phyloP scores from a whole-genome alignment of 768 basidiomycete genomes.

The Boletus vermiculosoides region DNA sequence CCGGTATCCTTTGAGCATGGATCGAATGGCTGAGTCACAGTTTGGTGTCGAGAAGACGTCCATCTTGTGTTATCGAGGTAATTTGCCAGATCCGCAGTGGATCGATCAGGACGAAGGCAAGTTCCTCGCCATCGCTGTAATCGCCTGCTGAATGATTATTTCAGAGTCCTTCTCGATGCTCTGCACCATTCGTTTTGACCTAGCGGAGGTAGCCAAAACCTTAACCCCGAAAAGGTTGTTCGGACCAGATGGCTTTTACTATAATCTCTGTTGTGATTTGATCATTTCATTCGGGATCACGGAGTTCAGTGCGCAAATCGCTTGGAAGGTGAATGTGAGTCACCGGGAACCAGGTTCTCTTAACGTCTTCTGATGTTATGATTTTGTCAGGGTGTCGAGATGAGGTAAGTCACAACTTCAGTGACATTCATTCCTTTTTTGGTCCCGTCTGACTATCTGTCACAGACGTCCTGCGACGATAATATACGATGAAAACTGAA shows the following conservation, averaged over 20 bases:
- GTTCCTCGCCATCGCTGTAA: neutral
- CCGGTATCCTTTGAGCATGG: conserved; percentile 1
- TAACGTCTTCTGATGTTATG: neutral
- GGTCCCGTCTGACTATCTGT: neutral
- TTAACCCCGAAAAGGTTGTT: neutral
- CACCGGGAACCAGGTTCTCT: too few species aligned
- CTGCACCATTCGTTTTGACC: conserved; percentile 8
- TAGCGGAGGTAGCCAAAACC: conserved; percentile 1
- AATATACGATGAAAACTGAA: conserved; percentile 6
- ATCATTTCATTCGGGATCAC: conserved; percentile 17
- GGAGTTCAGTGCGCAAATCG: conserved; percentile 27
- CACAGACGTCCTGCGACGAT: conserved; percentile 2
- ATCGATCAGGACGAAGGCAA: conserved; percentile 4
- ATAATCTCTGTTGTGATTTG: conserved; percentile 2
- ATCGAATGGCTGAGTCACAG: neutral
- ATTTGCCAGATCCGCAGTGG: conserved; percentile 8
- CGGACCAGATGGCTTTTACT: conserved; percentile 2
- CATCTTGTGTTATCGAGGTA: conserved; percentile 18
- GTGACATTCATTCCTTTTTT: too few species aligned
- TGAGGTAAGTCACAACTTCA: neutral
- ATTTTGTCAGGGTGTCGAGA: conserved; percentile 10
- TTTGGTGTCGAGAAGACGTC: neutral
- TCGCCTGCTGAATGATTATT: neutral
- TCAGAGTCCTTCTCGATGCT: conserved; percentile 15
- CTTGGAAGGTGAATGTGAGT: conserved; percentile 13